Conservation (phyloP, 2,329 filamentous ascomycete species). For the Colletotrichum karsti region DNA sequence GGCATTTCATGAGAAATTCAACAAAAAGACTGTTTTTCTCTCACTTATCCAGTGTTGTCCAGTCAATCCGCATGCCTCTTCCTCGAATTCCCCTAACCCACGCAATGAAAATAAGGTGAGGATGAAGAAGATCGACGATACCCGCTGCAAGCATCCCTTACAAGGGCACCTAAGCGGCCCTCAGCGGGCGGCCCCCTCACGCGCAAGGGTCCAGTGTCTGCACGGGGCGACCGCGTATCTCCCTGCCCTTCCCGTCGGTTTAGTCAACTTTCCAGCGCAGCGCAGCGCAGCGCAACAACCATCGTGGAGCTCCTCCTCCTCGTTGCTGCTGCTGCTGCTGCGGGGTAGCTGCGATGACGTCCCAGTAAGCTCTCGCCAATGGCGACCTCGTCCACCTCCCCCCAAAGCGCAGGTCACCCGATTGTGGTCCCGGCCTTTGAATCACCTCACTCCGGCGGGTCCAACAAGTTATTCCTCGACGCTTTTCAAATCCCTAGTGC, state of each 20-base stretch:
- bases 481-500: conserved; percentile 2
- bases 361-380: background rate
- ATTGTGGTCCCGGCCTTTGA: conserved; percentile 12
- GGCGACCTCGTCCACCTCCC: no score
- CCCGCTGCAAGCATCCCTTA: conserved; percentile 7
- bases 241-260: background rate
- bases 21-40: no score
- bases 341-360: conserved; percentile 17
- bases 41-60: no score
- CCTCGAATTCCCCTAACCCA: conserved; percentile 14
- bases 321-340: background rate
- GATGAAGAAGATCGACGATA: conserved; percentile 1
- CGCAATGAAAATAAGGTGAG: background rate
- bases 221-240: background rate
- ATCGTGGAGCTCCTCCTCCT: conserved; percentile 5
- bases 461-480: background rate
- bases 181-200: no score
- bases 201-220: no score
- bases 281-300: no score
- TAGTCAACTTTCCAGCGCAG: no score
- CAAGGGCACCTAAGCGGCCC: background rate
- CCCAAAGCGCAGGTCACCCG: no score
- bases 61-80: no score
- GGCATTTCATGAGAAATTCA: no score
- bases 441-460: conserved; percentile 1